Evolutionary conservation across 345 rosid species (phyloP).

Genomic region (Eucalyptus globulus): DNA sequence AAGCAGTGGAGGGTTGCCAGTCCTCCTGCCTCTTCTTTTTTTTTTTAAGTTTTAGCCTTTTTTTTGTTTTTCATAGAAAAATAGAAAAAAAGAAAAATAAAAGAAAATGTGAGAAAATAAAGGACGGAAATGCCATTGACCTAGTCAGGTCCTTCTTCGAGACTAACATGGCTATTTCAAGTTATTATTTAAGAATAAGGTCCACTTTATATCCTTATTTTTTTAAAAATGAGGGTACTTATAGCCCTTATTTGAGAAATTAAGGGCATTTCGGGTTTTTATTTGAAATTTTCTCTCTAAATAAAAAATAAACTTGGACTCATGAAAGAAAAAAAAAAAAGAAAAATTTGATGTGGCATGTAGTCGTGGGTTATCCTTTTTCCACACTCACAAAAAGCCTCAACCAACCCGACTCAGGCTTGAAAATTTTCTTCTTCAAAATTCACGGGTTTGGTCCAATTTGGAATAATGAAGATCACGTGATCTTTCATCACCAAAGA

Average conservation of each 20-base stretch:
- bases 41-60: no score
- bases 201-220: no score
- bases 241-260: no score
- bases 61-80: no score
- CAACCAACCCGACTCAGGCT: not conserved
- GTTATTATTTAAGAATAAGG: rapidly evolving
- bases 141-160: rapidly evolving
- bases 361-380: not conserved
- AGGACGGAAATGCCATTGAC: no score
- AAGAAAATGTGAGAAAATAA: no score
- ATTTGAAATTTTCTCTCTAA: no score
- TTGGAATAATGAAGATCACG: not conserved
- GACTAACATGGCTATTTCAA: no score
- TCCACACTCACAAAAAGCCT: not conserved
- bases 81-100: no score
- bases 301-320: not conserved
- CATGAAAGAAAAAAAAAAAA: no score
- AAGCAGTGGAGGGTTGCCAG: rapidly evolving
- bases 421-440: not conserved
- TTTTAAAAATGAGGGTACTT: no score
- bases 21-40: no score
- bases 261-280: rapidly evolving
- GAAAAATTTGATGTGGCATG: not conserved
- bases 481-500: not conserved
- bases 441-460: not conserved